Conservation (phyloP, 352 stramenopile species). For the Pythium phragmitis region DNA sequence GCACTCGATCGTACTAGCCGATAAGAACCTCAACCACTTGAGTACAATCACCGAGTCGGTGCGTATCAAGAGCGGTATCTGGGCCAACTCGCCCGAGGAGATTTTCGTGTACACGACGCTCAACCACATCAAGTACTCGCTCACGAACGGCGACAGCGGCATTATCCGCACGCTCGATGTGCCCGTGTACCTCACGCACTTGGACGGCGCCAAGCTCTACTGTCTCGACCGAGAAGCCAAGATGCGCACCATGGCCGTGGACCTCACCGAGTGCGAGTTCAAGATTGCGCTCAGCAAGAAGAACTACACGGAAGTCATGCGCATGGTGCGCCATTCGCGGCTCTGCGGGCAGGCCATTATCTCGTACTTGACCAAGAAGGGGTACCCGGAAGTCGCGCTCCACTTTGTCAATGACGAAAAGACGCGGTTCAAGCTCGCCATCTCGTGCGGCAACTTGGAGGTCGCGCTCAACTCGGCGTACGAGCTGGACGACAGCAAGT, state of each 20-base stretch:
- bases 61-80: conserved; percentile 93
- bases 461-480: conserved; percentile 97
- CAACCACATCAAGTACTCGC: conserved; percentile 93
- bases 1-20: conserved; percentile 96
- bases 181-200: conserved; percentile 96
- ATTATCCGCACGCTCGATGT: conserved; percentile 98
- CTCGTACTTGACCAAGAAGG: conserved; percentile 98
- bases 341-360: conserved; percentile 99
- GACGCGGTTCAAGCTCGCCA: conserved; percentile 97
- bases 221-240: conserved; percentile 98
- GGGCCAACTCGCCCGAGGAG: conserved; percentile 88
- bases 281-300: conserved; percentile 95
- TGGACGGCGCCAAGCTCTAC: conserved; percentile 94
- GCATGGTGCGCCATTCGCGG: conserved; percentile 96
- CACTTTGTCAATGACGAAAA: conserved; percentile 99
- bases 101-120: conserved; percentile 99
- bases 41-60: conserved; percentile 97
- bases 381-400: conserved; percentile 99
- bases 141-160: conserved; percentile 94
- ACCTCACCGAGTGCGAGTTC: conserved; percentile 99
- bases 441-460: conserved; percentile 99
- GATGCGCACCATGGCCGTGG: conserved; percentile 95
- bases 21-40: conserved; percentile 97
- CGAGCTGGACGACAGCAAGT: conserved; percentile 94
- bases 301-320: conserved; percentile 98